phyloP scores from a whole-genome alignment of 2,329 filamentous ascomycete genomes.

The Didymellaceae sp. region DNA sequence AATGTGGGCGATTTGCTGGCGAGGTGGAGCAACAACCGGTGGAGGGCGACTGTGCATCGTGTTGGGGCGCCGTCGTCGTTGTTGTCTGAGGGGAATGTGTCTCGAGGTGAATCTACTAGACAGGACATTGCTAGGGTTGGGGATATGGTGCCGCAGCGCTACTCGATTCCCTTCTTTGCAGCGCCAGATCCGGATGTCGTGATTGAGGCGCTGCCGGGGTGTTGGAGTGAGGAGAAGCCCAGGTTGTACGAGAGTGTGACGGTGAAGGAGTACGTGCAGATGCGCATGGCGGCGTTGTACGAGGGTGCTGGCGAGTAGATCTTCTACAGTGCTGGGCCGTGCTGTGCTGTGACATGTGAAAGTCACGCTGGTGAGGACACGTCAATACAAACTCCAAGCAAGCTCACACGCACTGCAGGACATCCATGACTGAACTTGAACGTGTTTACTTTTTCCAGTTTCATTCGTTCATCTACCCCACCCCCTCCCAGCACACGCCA shows the following conservation, averaged over 20 bases:
- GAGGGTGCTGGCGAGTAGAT: neutral
- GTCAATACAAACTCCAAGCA: no score
- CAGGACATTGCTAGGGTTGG: neutral
- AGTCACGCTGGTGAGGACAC: no score
- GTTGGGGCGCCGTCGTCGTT: neutral
- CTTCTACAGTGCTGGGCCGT: neutral
- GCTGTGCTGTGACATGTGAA: no score
- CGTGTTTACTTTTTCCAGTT: no score
- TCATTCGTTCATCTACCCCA: no score
- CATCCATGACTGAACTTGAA: no score
- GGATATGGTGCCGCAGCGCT: conserved; percentile 1
- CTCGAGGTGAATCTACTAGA: neutral
- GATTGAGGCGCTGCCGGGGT: neutral
- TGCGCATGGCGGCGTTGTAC: neutral
- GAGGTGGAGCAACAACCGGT: neutral
- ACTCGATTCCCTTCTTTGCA: neutral
- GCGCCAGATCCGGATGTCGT: neutral
- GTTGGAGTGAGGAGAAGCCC: neutral
- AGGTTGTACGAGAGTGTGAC: neutral
- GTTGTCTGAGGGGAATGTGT: no score
- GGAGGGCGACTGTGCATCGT: neutral
- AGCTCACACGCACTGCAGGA: no score
- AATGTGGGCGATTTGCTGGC: conserved; percentile 38
- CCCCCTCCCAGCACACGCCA: no score
- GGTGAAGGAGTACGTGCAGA: neutral